Percentiles rank a stretch among this genome's conserved stretches.
Evolutionary conservation across 257 asterid genomes (phyloP).

Genomic region (Solanum sitiens): DNA sequence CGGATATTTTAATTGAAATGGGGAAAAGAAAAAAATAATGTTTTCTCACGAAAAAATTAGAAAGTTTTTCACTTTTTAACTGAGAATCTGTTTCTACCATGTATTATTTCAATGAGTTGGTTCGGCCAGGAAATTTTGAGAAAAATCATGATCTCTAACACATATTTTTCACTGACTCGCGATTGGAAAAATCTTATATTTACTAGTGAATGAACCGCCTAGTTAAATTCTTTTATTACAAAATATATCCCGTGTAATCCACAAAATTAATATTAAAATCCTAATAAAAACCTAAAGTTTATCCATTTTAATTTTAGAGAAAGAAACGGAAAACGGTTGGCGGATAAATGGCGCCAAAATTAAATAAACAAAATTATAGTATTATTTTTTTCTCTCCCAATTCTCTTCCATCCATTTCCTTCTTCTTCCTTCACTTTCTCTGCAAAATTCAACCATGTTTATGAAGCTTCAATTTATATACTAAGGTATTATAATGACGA

Average conservation of each 20-base stretch:
- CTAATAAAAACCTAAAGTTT: not conserved
- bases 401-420: not conserved
- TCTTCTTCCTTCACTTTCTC: not conserved
- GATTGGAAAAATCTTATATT: too few species aligned
- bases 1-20: too few species aligned
- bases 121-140: fast-evolving
- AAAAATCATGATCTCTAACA: too few species aligned
- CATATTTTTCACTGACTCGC: too few species aligned
- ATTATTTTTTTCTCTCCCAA: not conserved
- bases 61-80: fast-evolving
- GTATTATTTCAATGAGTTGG: too few species aligned
- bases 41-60: too few species aligned
- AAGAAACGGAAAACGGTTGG: not conserved
- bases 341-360: not conserved
- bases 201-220: not conserved
- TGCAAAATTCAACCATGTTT: not conserved
- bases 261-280: not conserved
- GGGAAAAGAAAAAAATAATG: too few species aligned
- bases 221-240: not conserved
- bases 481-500: not conserved
- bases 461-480: not conserved
- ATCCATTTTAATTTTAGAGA: not conserved
- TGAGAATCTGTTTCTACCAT: too few species aligned
- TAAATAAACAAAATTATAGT: not conserved
- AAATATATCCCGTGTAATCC: not conserved